Evolutionary conservation across 805 yeast genomes (phyloP).

Genomic region (Isabelozyma heimii): DNA sequence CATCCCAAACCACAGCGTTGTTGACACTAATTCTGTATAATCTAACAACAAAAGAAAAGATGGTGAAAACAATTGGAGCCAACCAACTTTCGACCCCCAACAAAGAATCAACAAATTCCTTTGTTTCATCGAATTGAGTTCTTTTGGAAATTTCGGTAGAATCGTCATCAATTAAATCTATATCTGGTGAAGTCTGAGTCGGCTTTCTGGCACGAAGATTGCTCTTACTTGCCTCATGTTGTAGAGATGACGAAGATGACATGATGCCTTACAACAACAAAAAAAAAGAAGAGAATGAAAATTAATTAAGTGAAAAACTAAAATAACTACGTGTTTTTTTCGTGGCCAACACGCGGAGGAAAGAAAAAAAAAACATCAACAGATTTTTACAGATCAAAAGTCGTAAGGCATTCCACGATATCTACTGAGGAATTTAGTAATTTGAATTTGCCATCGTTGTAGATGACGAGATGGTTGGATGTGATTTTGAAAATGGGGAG

Average conservation of each 20-base stretch:
- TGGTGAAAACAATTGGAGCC: slow-evolving; percentile 66
- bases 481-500: slow-evolving; percentile 16
- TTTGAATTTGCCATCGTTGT: slow-evolving; percentile 17
- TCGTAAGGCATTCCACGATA: neutral
- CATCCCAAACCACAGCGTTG: slow-evolving; percentile 78
- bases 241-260: slow-evolving; percentile 22
- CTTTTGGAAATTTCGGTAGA: slow-evolving; percentile 17
- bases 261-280: neutral
- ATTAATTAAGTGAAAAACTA: slow-evolving; percentile 1
- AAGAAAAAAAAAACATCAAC: neutral
- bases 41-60: slow-evolving; percentile 64
- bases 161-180: slow-evolving; percentile 6
- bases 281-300: slow-evolving; percentile 3
- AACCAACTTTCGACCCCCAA: slow-evolving; percentile 34
- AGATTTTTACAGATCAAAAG: neutral
- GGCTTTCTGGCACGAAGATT: slow-evolving; percentile 16
- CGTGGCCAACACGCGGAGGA: neutral
- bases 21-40: slow-evolving; percentile 56
- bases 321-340: slow-evolving; percentile 1
- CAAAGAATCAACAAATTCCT: slow-evolving; percentile 27
- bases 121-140: slow-evolving; percentile 20
- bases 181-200: neutral
- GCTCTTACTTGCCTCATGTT: slow-evolving; percentile 11
- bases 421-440: neutral
- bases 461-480: slow-evolving; percentile 14